Evolutionary conservation across 2,329 filamentous ascomycete species (phyloP), one percentile per base, ranked within the genome.

Genomic region (Leptographium flavum): DNA sequence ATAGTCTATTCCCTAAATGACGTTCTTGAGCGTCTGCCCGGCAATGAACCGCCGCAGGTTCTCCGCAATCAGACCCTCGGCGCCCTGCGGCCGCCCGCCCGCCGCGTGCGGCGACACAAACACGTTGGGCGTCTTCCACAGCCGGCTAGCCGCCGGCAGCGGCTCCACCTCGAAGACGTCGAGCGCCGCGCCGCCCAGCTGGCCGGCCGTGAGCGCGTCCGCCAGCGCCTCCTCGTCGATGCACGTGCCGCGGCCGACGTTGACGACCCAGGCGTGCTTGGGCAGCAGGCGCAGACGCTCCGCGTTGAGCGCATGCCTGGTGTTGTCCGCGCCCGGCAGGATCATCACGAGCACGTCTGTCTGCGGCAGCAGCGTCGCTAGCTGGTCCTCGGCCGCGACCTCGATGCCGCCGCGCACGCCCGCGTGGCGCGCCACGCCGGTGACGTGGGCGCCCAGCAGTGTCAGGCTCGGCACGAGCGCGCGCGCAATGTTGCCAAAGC

Each of bases 41-140:
- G 76, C 76, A 50, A 77, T 51, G 54, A 79, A 76, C 50, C 69
- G 63, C 50, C 75, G 64, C 59, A 82, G 52, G 52, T 82, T 82
- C 47, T 75, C 68, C 35, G 72, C 70, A 49, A 81, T 77, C 54
- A 82, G 58, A 6, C 53, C 65, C 63, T 80, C 76, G 0, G 70
- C 65, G 4, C 70, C 75, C 58, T 78, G 74, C 5, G 78, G 78
- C 47, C 78, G 58, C 0, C 75, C 75, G 3, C 75, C 75, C 0
- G 74, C 75, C 1, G 74, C 52, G 30, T 55, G 54, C 22, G 54
- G 54, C 42, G 53, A 54, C 21, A 55, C 45, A 13, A 55, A 22
- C 15, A 50, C 23, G 46, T 55, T 55, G 45, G 51, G 51, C 40
- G 53, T 39, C 49, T 47, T 50, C 54, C 54, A 55, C 38, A 55